phyloP scores from a whole-genome alignment of 345 rosid species.

The Lepidium sativum region DNA sequence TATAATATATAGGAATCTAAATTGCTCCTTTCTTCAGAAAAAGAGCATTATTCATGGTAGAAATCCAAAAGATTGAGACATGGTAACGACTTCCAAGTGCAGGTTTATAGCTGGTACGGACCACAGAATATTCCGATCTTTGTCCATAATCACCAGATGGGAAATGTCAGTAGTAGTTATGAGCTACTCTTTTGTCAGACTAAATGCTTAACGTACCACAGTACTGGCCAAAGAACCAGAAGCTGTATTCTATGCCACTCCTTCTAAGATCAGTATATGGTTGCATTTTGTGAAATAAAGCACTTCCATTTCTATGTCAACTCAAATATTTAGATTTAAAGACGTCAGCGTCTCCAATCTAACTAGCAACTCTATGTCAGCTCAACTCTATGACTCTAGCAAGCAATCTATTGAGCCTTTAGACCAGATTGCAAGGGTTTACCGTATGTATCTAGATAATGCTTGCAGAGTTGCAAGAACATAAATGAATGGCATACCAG shows the following conservation, averaged over 20 bases:
- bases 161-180: background rate
- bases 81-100: background rate
- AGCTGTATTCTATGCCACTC: background rate
- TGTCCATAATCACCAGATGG: background rate
- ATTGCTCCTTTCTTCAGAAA: background rate
- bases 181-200: slow-evolving; percentile 1
- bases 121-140: slow-evolving; percentile 5
- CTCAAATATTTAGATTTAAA: background rate
- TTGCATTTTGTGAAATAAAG: slow-evolving; percentile 3
- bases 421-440: too few relatives aligned
- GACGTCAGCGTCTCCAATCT: background rate
- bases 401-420: background rate
- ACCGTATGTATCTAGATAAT: background rate
- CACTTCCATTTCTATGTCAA: background rate
- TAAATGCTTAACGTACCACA: background rate
- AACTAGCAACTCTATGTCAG: background rate
- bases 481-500: slow-evolving; percentile 40
- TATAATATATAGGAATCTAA: background rate
- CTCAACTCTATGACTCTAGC: too few relatives aligned
- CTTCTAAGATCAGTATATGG: background rate
- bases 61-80: background rate
- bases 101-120: slow-evolving; percentile 5
- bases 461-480: background rate
- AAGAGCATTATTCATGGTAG: background rate
- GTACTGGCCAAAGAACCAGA: background rate